Conservation (phyloP, 2,329 filamentous ascomycete genomes). For the Fusarium sp. region DNA sequence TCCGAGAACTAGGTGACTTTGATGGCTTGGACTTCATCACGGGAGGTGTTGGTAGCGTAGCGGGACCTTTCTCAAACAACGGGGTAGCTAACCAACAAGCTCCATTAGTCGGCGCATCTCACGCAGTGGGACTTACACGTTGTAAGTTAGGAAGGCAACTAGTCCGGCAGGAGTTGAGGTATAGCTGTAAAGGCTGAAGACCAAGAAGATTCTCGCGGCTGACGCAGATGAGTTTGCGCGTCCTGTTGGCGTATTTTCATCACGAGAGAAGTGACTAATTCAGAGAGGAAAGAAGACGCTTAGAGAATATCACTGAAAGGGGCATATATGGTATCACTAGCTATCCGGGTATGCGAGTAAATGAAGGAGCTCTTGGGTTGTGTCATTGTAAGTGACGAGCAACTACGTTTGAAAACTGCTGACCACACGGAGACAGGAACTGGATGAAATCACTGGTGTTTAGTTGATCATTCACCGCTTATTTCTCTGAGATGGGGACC, state of each 20-base stretch:
- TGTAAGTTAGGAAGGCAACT: background rate
- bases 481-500: background rate
- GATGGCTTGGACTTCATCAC: background rate
- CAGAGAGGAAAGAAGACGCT: background rate
- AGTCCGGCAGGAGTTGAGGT: background rate
- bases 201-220: background rate
- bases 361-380: background rate
- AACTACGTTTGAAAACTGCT: constrained; percentile 5
- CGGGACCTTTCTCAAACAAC: constrained; percentile 1
- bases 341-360: background rate
- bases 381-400: background rate
- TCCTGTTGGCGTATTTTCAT: background rate
- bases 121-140: constrained; percentile 5
- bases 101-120: background rate
- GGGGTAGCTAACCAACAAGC: background rate
- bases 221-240: background rate
- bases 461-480: background rate
- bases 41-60: background rate
- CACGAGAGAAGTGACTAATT: background rate
- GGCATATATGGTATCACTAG: background rate
- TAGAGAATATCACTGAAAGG: background rate
- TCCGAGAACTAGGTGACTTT: background rate
- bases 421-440: background rate
- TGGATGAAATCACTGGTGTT: background rate
- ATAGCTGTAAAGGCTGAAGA: background rate